phyloP scores from a whole-genome alignment of 2,329 filamentous ascomycete genomes.

The Alternaria novae-zelandiae region DNA sequence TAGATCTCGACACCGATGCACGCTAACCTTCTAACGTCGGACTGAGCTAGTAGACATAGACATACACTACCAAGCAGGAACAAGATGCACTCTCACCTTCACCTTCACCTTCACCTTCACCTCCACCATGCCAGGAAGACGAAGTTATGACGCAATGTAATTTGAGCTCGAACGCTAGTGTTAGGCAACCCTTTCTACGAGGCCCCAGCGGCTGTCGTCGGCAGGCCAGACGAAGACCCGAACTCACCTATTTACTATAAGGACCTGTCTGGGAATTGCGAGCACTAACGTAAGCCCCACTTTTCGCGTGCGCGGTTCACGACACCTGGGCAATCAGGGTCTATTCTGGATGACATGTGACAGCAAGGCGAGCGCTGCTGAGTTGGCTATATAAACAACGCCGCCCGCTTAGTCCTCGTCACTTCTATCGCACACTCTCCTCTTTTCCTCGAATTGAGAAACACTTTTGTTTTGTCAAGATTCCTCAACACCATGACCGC shows the following conservation, averaged over 20 bases:
- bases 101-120: not conserved
- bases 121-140: not conserved
- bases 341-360: not conserved
- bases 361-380: not conserved
- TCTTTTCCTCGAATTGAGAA: not conserved
- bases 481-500: not conserved
- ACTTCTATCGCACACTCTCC: not conserved
- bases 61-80: too few species aligned
- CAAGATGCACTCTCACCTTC: too few species aligned
- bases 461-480: not conserved
- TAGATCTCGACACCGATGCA: too few species aligned
- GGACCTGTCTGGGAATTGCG: conserved; percentile 9
- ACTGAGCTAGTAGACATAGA: too few species aligned
- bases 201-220: conserved; percentile 5
- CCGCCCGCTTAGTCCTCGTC: not conserved
- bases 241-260: conserved; percentile 15
- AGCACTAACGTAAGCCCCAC: conserved; percentile 5
- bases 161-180: not conserved
- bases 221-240: conserved; percentile 10
- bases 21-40: too few species aligned
- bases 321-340: not conserved
- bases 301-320: not conserved
- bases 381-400: conserved; percentile 7
- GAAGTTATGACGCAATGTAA: not conserved
- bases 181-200: conserved; percentile 6